Evolutionary conservation across 2,329 filamentous ascomycete species (phyloP).

Genomic region (Pseudohalonectria lignicola): DNA sequence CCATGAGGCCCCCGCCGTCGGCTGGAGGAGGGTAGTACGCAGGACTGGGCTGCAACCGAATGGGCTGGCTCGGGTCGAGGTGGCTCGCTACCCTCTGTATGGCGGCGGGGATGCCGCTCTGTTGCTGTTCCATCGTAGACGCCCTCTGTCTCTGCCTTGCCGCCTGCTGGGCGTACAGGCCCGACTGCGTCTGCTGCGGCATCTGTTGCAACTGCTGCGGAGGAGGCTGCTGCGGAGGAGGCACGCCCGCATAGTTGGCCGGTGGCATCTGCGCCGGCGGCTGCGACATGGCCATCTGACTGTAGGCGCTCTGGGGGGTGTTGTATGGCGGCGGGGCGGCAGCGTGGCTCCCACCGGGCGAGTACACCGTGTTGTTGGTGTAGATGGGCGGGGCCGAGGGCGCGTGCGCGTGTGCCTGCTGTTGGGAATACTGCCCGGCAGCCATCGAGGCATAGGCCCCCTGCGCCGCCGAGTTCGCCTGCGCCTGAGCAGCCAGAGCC

Average conservation of each 20-base stretch:
- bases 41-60: conserved; percentile 86
- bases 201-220: not conserved
- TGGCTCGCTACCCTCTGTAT: conserved; percentile 94
- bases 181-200: conserved; percentile 7
- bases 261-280: conserved; percentile 54
- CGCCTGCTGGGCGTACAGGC: conserved; percentile 61
- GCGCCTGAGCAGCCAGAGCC: conserved; percentile 60
- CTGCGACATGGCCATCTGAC: conserved; percentile 62
- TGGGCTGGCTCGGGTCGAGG: conserved; percentile 87
- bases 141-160: conserved; percentile 65
- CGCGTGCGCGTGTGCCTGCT: conserved; percentile 29
- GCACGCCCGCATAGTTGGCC: conserved; percentile 46
- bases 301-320: conserved; percentile 59
- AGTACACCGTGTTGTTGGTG: conserved; percentile 73
- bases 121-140: conserved; percentile 92
- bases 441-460: conserved; percentile 48
- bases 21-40: conserved; percentile 93
- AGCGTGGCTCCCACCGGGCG: conserved; percentile 40
- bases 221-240: conserved; percentile 26
- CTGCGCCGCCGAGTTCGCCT: conserved; percentile 58
- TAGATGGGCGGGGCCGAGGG: conserved; percentile 54
- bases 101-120: conserved; percentile 81
- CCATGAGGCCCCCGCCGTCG: conserved; percentile 62
- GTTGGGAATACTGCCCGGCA: conserved; percentile 37
- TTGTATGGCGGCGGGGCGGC: conserved; percentile 72